Conservation (phyloP, 2,329 filamentous ascomycete genomes). For the Helotiales sp. region DNA sequence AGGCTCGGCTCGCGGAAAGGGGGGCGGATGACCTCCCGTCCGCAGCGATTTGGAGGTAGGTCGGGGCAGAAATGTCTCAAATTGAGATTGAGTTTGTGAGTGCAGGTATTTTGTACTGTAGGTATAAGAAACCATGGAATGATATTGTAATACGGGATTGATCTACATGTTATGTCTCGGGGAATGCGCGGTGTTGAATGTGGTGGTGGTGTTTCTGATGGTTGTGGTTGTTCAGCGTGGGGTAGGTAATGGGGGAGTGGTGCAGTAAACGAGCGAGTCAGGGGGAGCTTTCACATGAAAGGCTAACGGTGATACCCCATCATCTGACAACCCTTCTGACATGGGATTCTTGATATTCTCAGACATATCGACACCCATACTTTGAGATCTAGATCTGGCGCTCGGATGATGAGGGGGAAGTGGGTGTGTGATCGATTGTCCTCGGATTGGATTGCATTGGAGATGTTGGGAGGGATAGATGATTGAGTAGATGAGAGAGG, state of each 20-base stretch:
- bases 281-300: conserved; percentile 8
- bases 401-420: neutral
- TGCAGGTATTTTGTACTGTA: neutral
- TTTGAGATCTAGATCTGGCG: neutral
- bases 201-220: neutral
- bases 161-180: neutral
- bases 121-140: neutral
- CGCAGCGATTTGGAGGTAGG: neutral
- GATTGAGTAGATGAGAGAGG: neutral
- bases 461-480: neutral
- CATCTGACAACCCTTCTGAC: neutral
- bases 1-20: neutral
- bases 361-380: neutral
- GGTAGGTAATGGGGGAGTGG: neutral
- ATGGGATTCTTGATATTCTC: conserved; percentile 5
- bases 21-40: neutral
- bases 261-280: conserved; percentile 2
- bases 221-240: too few relatives aligned
- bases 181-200: neutral
- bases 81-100: neutral
- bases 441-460: neutral
- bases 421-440: neutral
- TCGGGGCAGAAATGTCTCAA: neutral
- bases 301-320: neutral
- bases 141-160: neutral